These are phyloP conservation scores for Powellomyces hirtus DNA, from an alignment of 192 early-diverging fungal species.

Conservation along the genomic window DNA sequence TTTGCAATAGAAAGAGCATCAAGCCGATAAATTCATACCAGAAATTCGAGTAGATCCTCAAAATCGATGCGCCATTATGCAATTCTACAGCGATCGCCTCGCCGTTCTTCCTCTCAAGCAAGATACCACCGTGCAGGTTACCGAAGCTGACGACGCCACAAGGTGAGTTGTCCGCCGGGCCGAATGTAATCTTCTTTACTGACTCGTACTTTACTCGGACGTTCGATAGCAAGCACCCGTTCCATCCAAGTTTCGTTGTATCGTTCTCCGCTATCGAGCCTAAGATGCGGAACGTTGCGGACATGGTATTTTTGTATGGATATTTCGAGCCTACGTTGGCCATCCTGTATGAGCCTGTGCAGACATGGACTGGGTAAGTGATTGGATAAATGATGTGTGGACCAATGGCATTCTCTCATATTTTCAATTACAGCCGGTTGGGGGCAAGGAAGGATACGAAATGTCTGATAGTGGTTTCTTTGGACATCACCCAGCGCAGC, in stretches of 20 bases:
- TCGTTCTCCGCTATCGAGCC: conserved; percentile 37
- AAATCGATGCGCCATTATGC: conserved; percentile 81
- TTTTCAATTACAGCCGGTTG: conserved; percentile 47
- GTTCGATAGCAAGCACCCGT: conserved; percentile 41
- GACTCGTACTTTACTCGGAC: not conserved
- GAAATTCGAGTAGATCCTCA: conserved; percentile 77
- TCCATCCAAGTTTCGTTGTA: conserved; percentile 45
- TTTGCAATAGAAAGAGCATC: conserved; percentile 56
- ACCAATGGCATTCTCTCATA: not conserved
- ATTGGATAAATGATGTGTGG: not conserved
- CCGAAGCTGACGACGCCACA: conserved; percentile 56
- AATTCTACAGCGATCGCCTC: conserved; percentile 84
- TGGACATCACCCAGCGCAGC: conserved; percentile 70
- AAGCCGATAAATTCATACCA: conserved; percentile 63
- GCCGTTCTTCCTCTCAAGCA: conserved; percentile 82
- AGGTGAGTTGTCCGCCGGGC: conserved; percentile 36
- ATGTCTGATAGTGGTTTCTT: conserved; percentile 77
- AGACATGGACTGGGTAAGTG: conserved; percentile 85
- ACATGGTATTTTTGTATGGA: conserved; percentile 87
- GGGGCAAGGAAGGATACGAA: conserved; percentile 67
- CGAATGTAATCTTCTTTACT: not conserved
- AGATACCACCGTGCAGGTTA: conserved; percentile 40
- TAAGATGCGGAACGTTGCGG: conserved; percentile 73
- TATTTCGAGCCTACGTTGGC: conserved; percentile 93
- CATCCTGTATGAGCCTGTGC: conserved; percentile 82